Evolutionary conservation across 108 stramenopile species (phyloP).

Genomic region (Pseudonitzschia multistriata): DNA sequence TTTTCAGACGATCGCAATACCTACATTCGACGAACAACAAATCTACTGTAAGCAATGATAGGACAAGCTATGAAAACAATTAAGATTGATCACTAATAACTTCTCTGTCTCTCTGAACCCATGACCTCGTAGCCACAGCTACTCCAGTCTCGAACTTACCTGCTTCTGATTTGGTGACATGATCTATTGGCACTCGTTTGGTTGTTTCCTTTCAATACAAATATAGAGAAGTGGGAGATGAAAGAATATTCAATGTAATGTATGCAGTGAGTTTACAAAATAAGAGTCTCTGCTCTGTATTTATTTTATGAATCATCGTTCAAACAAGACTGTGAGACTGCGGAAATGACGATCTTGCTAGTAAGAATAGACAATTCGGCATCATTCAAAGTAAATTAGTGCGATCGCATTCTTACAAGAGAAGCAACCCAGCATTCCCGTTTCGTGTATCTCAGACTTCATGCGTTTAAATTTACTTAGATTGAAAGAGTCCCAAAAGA

Average conservation of each 20-base stretch:
- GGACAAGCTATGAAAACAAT: background rate
- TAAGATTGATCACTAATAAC: background rate
- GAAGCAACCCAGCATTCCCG: slow-evolving; percentile 1
- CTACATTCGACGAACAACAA: background rate
- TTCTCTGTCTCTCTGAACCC: background rate
- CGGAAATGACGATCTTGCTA: background rate
- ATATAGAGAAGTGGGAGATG: background rate
- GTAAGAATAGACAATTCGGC: background rate
- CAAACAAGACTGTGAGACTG: background rate
- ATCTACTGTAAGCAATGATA: background rate
- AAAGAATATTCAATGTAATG: slow-evolving; percentile 7
- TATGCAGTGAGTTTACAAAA: slow-evolving; percentile 7
- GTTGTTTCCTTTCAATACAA: background rate
- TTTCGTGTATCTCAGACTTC: slow-evolving; percentile 1
- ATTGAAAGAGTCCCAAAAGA: background rate
- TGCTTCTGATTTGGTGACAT: slow-evolving; percentile 10
- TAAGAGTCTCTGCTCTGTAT: slow-evolving; percentile 4
- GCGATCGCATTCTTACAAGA: background rate
- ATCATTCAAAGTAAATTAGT: background rate
- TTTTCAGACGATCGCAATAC: slow-evolving; percentile 34
- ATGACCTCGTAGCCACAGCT: background rate
- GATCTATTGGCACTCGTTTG: background rate
- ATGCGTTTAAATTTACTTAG: background rate
- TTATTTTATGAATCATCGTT: slow-evolving; percentile 14
- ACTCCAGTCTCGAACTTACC: slow-evolving; percentile 3